phyloP scores from a whole-genome alignment of 345 rosid species.

The Salix exigua region DNA sequence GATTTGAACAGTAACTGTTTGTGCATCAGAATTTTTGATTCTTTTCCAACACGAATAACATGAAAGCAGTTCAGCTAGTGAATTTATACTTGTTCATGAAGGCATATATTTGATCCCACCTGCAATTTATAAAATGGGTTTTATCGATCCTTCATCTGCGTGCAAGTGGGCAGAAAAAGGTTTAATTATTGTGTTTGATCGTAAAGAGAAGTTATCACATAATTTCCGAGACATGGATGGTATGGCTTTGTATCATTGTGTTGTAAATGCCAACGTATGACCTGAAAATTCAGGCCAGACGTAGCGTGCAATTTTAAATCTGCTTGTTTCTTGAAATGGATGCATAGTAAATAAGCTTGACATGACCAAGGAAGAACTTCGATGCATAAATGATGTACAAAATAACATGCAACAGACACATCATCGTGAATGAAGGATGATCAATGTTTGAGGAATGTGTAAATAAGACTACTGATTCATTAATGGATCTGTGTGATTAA shows the following conservation, averaged over 20 bases:
- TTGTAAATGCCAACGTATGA: background rate
- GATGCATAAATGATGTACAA: background rate
- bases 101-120: conserved; percentile 4
- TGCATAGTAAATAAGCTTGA: background rate
- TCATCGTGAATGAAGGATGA: background rate
- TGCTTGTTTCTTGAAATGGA: conserved; percentile 13
- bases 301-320: conserved; percentile 14
- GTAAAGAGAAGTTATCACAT: conserved; percentile 52
- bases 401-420: background rate
- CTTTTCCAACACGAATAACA: too few species aligned
- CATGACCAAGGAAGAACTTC: background rate
- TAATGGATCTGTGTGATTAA: background rate
- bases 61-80: conserved; percentile 27
- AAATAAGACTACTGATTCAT: background rate
- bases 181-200: conserved; percentile 51
- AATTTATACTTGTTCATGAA: conserved; percentile 12
- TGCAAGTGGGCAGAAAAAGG: conserved; percentile 55
- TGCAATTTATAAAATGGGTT: conserved; percentile 28
- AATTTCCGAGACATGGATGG: conserved; percentile 51
- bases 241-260: conserved; percentile 28
- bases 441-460: background rate
- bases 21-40: too few species aligned
- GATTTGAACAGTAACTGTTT: too few species aligned
- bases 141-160: conserved; percentile 39
- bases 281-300: conserved; percentile 9